Base-by-base conservation (phyloP, 108 stramenopile species). In the Cyclotella choctawhatcheeana region DNA sequence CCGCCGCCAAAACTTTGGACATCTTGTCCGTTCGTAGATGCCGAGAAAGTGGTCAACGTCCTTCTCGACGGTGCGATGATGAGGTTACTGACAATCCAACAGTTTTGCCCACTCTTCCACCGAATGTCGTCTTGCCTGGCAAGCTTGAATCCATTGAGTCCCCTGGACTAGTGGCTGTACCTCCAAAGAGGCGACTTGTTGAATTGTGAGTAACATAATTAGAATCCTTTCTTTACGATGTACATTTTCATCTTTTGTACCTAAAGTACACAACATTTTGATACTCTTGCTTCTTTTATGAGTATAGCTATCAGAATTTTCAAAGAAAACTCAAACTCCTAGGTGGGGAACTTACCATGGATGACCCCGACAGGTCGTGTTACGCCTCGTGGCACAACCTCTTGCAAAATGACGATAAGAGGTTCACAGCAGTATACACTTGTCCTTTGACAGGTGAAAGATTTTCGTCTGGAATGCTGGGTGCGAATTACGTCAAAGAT, bases 401-500 rank as follows among this genome's bases (percentile, higher is more conserved):
- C 10, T 8, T 56, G 8, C 13, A 24, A 52, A 20, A n/a, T 30
- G 30, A 10, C 2, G 24, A 71, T 12, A 54, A n/a, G 35, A n/a
- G 43, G 32, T 76, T 65, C 32, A 76, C 74, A 17, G 54, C 74
- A 47, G 58, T 76, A 4, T 76, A 60, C 47, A 76, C 74, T 20
- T 76, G 74, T 44, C 65, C 64, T 31, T 52, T 76, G 26, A 61
- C 74, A n/a, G 66, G 66, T 5, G 74, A 76, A 35, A 37, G 58
- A 40, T 76, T 76, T 62, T 40, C 56, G 18, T 43, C 53, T 18
- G 66, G 74, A 0, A 76, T 17, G 24, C 58, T 76, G 52, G 29
- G 29, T 0, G 64, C 63, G 2, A 8, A 61, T n/a, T 64, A 64
- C 31, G 33, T 30, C 24, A 29, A 63, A 25, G 63, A 64, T 73